Evolutionary conservation across 352 stramenopile species (phyloP).

Genomic region (Phytophthora hybrid): DNA sequence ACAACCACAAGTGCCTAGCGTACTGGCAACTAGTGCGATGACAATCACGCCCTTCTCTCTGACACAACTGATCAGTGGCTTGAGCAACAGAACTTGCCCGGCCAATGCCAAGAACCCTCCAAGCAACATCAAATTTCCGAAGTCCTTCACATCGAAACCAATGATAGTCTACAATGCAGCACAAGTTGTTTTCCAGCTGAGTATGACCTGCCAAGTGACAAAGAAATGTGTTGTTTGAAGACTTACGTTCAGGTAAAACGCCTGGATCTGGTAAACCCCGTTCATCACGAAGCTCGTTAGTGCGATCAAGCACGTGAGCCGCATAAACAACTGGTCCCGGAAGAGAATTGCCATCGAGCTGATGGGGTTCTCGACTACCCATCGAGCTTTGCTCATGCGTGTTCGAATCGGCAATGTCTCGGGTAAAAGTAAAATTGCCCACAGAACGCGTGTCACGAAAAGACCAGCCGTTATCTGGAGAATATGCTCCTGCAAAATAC

Average conservation of each 20-base stretch:
- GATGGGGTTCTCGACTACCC: conserved; percentile 64
- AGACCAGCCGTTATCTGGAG: conserved; percentile 55
- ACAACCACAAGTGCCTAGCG: conserved; percentile 52
- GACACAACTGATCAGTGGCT: conserved; percentile 61
- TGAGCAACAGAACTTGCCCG: conserved; percentile 69
- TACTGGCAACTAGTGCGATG: conserved; percentile 54
- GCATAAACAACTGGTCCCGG: conserved; percentile 67
- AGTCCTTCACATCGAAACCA: conserved; percentile 75
- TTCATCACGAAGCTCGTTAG: conserved; percentile 74
- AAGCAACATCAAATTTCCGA: conserved; percentile 64
- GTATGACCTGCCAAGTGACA: neutral
- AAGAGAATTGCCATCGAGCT: conserved; percentile 73
- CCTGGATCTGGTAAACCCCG: conserved; percentile 66
- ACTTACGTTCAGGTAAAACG: conserved; percentile 79
- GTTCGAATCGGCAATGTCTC: conserved; percentile 63
- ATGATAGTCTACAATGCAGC: conserved; percentile 54
- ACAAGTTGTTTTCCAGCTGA: conserved; percentile 12
- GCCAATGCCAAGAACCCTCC: conserved; percentile 65
- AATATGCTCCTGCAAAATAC: conserved; percentile 48
- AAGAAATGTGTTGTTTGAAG: neutral
- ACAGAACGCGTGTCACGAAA: conserved; percentile 64
- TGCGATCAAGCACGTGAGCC: conserved; percentile 70
- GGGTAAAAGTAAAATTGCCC: conserved; percentile 58
- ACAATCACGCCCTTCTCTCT: conserved; percentile 77
- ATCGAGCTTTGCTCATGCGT: conserved; percentile 39